These are phyloP conservation scores for Alloteropsis semialata DNA, from an alignment of 176 grass and related monocot species.

Conservation along the genomic window DNA sequence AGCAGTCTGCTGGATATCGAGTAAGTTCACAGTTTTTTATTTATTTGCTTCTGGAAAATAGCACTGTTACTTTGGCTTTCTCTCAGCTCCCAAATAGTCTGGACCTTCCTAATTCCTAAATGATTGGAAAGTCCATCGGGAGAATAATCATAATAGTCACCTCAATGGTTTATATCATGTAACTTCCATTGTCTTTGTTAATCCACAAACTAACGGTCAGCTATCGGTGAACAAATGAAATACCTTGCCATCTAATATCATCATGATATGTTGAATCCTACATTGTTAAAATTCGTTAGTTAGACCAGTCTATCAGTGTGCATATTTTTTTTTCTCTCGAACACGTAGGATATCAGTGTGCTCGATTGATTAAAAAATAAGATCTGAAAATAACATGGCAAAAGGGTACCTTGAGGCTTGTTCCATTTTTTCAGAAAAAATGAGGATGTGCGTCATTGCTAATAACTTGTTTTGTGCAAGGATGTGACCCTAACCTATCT, in stretches of 20 bases:
- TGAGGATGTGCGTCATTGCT: neutral
- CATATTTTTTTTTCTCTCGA: no score
- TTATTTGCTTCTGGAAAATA: neutral
- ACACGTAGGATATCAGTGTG: no score
- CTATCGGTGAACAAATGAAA: neutral
- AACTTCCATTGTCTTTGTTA: neutral
- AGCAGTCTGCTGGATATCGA: slow-evolving; percentile 77
- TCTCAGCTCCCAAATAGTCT: neutral
- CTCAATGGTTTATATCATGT: neutral
- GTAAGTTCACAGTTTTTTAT: slow-evolving; percentile 47
- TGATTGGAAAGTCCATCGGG: slow-evolving; percentile 1
- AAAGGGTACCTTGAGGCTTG: neutral
- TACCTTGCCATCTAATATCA: neutral
- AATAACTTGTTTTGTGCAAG: neutral
- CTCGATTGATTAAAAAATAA: no score
- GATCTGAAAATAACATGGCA: neutral
- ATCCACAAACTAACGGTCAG: neutral
- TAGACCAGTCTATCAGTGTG: neutral
- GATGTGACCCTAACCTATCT: neutral
- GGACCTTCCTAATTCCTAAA: neutral
- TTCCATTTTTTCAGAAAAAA: neutral
- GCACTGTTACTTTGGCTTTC: neutral
- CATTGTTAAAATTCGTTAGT: neutral
- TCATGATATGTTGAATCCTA: neutral
- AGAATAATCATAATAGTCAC: neutral